Conservation (phyloP, 169 alveolate species). For the Cryptosporidium canis region DNA sequence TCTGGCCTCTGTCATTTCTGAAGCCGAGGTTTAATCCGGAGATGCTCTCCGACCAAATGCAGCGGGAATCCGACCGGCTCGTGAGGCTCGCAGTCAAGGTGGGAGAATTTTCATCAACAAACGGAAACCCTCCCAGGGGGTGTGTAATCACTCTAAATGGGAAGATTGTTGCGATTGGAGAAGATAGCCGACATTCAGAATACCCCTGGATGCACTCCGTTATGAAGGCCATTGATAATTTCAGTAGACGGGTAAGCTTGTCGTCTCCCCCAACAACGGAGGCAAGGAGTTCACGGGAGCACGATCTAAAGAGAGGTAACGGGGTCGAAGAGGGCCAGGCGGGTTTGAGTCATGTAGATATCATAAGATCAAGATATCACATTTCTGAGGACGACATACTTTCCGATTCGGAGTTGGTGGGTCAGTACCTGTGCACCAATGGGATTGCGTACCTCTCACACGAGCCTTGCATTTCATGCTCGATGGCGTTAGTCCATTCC, state of each 20-base stretch:
- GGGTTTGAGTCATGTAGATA: not conserved
- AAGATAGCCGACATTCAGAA: constrained; percentile 78
- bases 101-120: constrained; percentile 9
- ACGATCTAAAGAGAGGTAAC: constrained; percentile 3
- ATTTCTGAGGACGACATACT: not conserved
- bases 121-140: constrained; percentile 75
- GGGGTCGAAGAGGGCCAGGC: constrained; percentile 16
- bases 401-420: constrained; percentile 18
- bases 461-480: constrained; percentile 96
- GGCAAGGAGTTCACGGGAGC: constrained; percentile 21
- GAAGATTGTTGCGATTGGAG: constrained; percentile 80
- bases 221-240: constrained; percentile 77
- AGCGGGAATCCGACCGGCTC: constrained; percentile 67
- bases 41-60: constrained; percentile 21
- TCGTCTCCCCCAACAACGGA: constrained; percentile 58
- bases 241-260: constrained; percentile 74
- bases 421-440: constrained; percentile 84
- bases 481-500: constrained; percentile 96
- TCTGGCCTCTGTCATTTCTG: constrained; percentile 83
- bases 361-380: not conserved
- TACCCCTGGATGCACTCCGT: constrained; percentile 82
- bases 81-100: constrained; percentile 52
- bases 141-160: constrained; percentile 81
- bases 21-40: constrained; percentile 80
- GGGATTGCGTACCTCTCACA: constrained; percentile 84